Conservation (phyloP, 768 basidiomycete species). For the Lentinus tigrinus region DNA sequence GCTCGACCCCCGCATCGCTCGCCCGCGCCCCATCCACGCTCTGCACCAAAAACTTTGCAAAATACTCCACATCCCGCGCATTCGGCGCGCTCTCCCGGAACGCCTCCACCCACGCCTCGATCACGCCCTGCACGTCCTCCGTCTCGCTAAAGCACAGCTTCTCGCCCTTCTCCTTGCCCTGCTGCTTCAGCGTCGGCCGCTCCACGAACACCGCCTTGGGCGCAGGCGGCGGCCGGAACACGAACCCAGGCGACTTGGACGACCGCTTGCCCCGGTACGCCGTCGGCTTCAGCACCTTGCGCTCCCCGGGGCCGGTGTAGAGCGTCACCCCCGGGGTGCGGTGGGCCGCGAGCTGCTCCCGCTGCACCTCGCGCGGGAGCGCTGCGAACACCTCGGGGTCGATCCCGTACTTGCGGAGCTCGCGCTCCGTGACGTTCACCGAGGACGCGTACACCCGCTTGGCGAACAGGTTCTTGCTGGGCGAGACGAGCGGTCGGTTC, state of each 20-base stretch:
- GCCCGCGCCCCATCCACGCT: conserved; percentile 57
- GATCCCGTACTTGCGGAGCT: conserved; percentile 65
- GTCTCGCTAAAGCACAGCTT: conserved; percentile 61
- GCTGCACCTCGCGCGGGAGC: conserved; percentile 66
- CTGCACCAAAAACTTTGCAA: conserved; percentile 69
- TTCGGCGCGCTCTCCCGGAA: conserved; percentile 66
- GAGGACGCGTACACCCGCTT: conserved; percentile 35
- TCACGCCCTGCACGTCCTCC: conserved; percentile 67
- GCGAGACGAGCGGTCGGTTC: conserved; percentile 39
- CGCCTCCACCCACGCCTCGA: conserved; percentile 74
- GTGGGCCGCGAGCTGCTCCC: conserved; percentile 68
- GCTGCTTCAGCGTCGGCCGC: conserved; percentile 55
- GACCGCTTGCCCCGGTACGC: background rate
- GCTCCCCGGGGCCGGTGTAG: conserved; percentile 20
- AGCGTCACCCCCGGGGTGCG: conserved; percentile 32
- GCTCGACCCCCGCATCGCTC: conserved; percentile 67
- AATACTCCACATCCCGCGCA: conserved; percentile 69
- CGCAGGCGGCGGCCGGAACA: conserved; percentile 45
- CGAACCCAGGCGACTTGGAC: conserved; percentile 31
- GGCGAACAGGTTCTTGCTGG: conserved; percentile 35
- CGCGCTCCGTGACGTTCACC: conserved; percentile 49
- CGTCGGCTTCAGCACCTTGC: conserved; percentile 54
- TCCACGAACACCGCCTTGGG: conserved; percentile 53
- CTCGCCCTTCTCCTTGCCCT: conserved; percentile 49
- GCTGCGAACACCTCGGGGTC: conserved; percentile 69